phyloP scores from a whole-genome alignment of 345 rosid species.

The Adansonia digitata region DNA sequence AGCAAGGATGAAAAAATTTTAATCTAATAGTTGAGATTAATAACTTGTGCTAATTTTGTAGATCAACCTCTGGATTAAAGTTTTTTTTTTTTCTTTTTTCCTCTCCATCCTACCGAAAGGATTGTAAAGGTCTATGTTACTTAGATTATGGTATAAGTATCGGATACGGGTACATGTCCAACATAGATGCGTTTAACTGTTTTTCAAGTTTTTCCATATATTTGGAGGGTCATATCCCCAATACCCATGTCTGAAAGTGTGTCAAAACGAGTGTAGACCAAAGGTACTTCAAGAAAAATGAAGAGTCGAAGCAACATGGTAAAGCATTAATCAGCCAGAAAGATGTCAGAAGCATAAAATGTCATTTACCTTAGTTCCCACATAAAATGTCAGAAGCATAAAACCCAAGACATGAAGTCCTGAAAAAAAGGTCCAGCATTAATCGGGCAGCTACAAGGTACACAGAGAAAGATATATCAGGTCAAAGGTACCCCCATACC shows the following conservation, averaged over 20 bases:
- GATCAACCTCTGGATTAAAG: not conserved
- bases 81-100: not conserved
- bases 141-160: too few relatives aligned
- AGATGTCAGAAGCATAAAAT: too few relatives aligned
- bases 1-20: not conserved
- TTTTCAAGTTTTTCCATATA: too few relatives aligned
- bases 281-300: too few relatives aligned
- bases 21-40: not conserved
- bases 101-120: not conserved
- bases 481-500: slow-evolving; percentile 33
- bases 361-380: slow-evolving; percentile 70
- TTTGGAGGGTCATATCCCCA: too few relatives aligned
- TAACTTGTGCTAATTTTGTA: not conserved
- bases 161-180: too few relatives aligned
- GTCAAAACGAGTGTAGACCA: too few relatives aligned
- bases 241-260: too few relatives aligned
- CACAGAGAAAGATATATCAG: not conserved
- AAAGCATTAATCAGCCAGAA: too few relatives aligned
- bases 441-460: not conserved
- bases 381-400: slow-evolving; percentile 60
- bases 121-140: too few relatives aligned
- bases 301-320: too few relatives aligned
- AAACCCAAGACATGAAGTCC: slow-evolving; percentile 59
- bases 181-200: too few relatives aligned
- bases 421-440: slow-evolving; percentile 19